Evolutionary conservation across 805 yeast genomes (phyloP), one percentile per base, ranked within the genome.

Genomic region (Saturnispora ahearnii): DNA sequence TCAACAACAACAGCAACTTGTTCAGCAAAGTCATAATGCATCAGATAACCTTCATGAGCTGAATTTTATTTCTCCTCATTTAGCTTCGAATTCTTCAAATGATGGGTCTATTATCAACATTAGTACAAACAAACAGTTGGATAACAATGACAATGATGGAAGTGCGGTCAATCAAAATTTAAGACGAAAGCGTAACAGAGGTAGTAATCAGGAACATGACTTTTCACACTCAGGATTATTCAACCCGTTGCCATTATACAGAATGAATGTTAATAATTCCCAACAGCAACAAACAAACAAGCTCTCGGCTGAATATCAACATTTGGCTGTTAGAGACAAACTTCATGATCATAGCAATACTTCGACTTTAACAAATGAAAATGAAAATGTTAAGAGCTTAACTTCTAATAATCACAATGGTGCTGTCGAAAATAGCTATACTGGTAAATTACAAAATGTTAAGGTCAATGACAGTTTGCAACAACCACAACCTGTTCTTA

Each of bases 401-500:
- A 12, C 22, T 18, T 36, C 40, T 12, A 36, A 18, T 18, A 36
- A 36, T 36, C 40, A 36, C 9, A 36, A 18, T 36, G 11, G 13
- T 9, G n/a, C 40, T 12, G 21, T 36, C 6, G 21, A 21, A 7
- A 18, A 15, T 18, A 18, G 22, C 22, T 36, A 36, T 22, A 12
- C 13, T 10, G 24, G 21, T 22, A 36, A 36, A 9, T 11, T 36
- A 18, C 24, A 36, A 18, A 21, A 36, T 36, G 13, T 22, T 11
- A 36, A 36, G 40, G 12, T 18, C 18, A 12, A 36, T 8, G 15
- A 18, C 24, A 15, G 24, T 36, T 12, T 22, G 13, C 55, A 48
- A 49, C 49, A 34, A 45, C 55, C 3, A 13, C 38, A 34, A 34
- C 38, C 38, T 34, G 22, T 12, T 8, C 9, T 24, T 13, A 38